Base-by-base conservation (phyloP, 148 eudicot species). In the Rheum nobile region DNA sequence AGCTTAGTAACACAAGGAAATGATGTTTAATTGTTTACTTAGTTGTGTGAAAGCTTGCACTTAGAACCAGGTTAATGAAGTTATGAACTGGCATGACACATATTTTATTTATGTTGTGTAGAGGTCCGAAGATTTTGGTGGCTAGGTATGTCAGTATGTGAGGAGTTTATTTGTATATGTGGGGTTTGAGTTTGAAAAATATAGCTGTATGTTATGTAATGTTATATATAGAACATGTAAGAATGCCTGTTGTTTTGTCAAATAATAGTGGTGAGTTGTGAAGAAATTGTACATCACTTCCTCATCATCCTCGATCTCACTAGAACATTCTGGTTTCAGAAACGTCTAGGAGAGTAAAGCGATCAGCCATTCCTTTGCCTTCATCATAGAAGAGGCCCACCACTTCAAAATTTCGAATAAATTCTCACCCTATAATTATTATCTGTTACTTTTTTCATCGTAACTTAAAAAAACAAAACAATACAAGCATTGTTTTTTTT, bases 31-130 rank as follows among this genome's bases (percentile, higher is more conserved):
- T 16, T 16, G n/a, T n/a, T n/a, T n/a, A n/a, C n/a, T n/a, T 19
- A 17, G 55, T 48, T 48, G 8, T 48, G 55, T 48, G 21, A 48
- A 48, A 47, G 16, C 2, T 2, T 44, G 48, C 48, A 44, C 48
- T 12, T 44, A 44, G 8, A 2, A 35, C 2, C 37, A 1, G 2
- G 37, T 2, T 35, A 35, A 12, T 44, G 12, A 28, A 28, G 34
- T 59, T 59, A 1, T 59, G 67, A 29, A 12, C 6, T 59, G 67
- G 67, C 16, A 26, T 28, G 28, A 35, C 34, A 59, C 67, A 59
- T 26, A 29, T 59, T 59, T 59, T 59, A 19, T 59, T 59, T 59
- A 11, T 59, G 67, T 28, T 59, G 67, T 59, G 67, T 59, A 59
- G 67, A 59, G 67, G 34, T 4, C 6, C 34, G 67, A 28, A 26